These are phyloP conservation scores for Fusarium proliferatum DNA, from an alignment of 2,329 filamentous ascomycete genomes.

Conservation along the genomic window DNA sequence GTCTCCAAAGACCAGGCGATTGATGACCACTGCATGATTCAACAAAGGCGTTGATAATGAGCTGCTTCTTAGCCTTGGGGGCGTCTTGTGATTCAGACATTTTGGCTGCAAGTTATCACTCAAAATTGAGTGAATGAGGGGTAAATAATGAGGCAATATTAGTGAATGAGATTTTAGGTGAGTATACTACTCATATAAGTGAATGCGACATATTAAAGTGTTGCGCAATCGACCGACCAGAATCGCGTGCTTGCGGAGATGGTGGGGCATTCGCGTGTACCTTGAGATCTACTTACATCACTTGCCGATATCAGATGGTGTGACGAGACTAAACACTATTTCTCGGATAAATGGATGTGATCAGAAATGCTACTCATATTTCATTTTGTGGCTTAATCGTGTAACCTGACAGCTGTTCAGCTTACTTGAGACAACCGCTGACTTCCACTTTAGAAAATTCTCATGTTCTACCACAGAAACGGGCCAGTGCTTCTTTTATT, in stretches of 20 bases:
- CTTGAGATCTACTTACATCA: neutral
- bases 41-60: constrained; percentile 58
- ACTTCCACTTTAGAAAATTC: neutral
- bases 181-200: neutral
- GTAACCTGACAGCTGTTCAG: neutral
- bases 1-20: constrained; percentile 64
- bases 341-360: neutral
- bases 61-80: constrained; percentile 48
- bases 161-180: neutral
- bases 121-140: neutral
- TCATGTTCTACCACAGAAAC: neutral
- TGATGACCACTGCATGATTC: constrained; percentile 59
- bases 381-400: neutral
- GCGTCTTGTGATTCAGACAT: constrained; percentile 26
- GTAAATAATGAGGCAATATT: neutral
- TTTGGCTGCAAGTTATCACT: neutral
- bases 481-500: neutral
- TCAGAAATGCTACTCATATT: no score
- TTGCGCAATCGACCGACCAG: neutral
- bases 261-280: neutral
- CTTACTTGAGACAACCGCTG: neutral
- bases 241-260: constrained; percentile 17
- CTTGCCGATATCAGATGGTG: neutral
- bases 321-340: neutral
- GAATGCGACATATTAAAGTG: neutral